A percentile compares a stretch with the other conserved stretches of the same genome.
Evolutionary conservation across 129 eudicot species (phyloP).

Genomic region (Chrysanthemum lavandulifolium): DNA sequence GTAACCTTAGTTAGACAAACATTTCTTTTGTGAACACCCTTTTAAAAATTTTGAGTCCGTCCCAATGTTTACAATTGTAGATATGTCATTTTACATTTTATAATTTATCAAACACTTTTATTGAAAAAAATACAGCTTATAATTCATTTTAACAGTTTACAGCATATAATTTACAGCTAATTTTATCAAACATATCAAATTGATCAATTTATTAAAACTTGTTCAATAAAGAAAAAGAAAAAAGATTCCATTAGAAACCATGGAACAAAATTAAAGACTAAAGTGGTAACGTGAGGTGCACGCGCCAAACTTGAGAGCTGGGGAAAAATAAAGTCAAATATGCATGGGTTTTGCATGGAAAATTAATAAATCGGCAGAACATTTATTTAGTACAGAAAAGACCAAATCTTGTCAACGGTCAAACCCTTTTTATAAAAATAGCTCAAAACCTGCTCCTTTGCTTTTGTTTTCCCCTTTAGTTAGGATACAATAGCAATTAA

Average conservation of each 20-base stretch:
- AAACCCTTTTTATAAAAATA: conserved; percentile 33
- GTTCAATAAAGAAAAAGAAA: too few relatives aligned
- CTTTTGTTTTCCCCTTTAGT: conserved; percentile 13
- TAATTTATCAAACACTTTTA: too few relatives aligned
- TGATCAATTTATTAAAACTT: too few relatives aligned
- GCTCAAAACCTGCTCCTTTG: conserved; percentile 24
- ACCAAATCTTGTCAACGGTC: conserved; percentile 54
- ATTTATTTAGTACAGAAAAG: conserved; percentile 28
- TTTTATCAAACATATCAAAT: too few relatives aligned
- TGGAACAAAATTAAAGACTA: not conserved
- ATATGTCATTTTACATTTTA: too few relatives aligned
- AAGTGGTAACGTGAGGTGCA: not conserved
- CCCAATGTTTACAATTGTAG: too few relatives aligned
- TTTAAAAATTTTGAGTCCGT: too few relatives aligned
- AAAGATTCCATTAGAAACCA: not conserved
- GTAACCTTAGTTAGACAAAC: too few relatives aligned
- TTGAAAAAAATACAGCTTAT: too few relatives aligned
- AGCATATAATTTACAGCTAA: too few relatives aligned
- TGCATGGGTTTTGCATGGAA: conserved; percentile 36
- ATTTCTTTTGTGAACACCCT: too few relatives aligned
- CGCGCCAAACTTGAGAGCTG: not conserved
- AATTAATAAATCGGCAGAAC: conserved; percentile 9
- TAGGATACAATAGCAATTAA: not conserved
- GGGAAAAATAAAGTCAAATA: conserved; percentile 10
- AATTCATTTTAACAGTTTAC: too few relatives aligned